Evolutionary conservation across 2,329 filamentous ascomycete genomes (phyloP), one percentile per base, ranked within the genome.

Genomic region (Monosporascus sp.): DNA sequence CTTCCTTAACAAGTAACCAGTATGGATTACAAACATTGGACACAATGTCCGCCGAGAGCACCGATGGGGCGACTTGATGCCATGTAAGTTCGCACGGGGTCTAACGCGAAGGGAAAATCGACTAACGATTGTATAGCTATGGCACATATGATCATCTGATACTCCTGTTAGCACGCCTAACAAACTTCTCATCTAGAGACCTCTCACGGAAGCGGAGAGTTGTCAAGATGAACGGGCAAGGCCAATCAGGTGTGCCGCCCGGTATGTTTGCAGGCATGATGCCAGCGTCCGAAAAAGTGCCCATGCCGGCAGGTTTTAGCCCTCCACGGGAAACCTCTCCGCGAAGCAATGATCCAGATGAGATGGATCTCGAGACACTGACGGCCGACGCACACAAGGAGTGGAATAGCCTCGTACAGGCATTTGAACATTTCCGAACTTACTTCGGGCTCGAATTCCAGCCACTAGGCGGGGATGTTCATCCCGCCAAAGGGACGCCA

Each of bases 91-190:
- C 20, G 27, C 5, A 5, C 39, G 25, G 11, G 9, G 45, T 6
- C 6, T 18, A 24, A 31, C 5, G 24, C 6, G 25, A 49, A 11
- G 14, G 31, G 14, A 34, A 15, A 24, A 6, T 9, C 15, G 22
- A 55, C 68, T 72, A 48, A 71, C 58, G 34, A 15, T n/a, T 9
- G 17, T 31, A 17, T 51, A 85, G 93, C 24, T 95, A 93, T 63
- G 94, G 91, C 39, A 90, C 90, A 0, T 90, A 89, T 59, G 94
- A 99, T 66, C 90, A 97, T 67, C 72, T 97, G 5, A 80, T 95
- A 45, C 78, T 97, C 4, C 74, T 97, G 1, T 78, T 97, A 24
- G 91, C 85, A 8, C 85, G 94, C 2, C 76, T 96, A 15, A 82
- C 87, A 51, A 84, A 88, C 60, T 97, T 96, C 68, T 81, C 86